Base-by-base conservation (phyloP, 768 basidiomycete species). In the Amanita exitialis region DNA sequence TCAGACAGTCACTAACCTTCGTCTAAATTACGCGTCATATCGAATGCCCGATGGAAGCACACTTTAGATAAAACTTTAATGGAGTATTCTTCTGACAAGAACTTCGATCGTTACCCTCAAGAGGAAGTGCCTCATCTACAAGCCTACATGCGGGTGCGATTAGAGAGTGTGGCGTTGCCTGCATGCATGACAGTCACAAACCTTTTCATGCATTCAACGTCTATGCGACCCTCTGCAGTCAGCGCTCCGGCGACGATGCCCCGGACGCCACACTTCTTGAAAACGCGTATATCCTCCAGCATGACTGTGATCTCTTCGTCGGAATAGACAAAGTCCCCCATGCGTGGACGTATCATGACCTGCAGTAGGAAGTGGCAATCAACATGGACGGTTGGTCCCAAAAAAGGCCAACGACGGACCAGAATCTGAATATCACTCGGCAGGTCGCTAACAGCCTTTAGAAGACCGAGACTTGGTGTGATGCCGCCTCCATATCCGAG, bases 331-430 rank as follows among this genome's bases (percentile, higher is more conserved):
- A 93, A 92, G 62, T 90, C 87, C 0, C 90, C 90, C 3, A 74
- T 69, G 25, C 90, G 76, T 8, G 90, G 88, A 32, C 90, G 78
- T 51, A 92, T 71, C 86, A 93, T 90, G 20, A 72, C 76, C 90
- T 90, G 56, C 15, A 4, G 16, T 8, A 43, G 45, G n/a, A 39
- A 20, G 51, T 21, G 21, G n/a, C 23, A 21, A 44, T 53, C 25
- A 53, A 44, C 44, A 37, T 23, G 21, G 55, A 25, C 52, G 12
- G 12, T 32, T 32, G 13, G 54, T 12, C 20, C 39, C 15, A 9
- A 13, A 16, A 38, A 23, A 43, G 16, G 47, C 52, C 50, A 53
- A 15, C 36, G 21, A 44, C 65, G 54, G 61, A 82, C 90, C 86
- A 92, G 89, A 51, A 87, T 71, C 0, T 83, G 79, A 6, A 78